These are phyloP conservation scores for Ogataea methanolica DNA, from an alignment of 805 yeast genomes.

Conservation along the genomic window DNA sequence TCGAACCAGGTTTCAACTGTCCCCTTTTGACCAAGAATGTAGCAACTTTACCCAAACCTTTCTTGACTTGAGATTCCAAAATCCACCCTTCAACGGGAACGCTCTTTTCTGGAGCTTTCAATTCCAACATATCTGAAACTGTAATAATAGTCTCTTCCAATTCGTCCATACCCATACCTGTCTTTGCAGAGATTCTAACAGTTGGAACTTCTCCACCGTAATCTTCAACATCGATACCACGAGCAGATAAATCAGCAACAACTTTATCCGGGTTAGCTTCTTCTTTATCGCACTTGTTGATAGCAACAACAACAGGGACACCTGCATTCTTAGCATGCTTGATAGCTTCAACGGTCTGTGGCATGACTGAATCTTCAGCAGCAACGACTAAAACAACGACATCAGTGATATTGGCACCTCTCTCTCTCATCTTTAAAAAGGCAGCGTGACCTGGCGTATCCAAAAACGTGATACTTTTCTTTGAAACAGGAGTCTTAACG, in stretches of 20 bases:
- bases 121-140: constrained; percentile 76
- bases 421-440: constrained; percentile 89
- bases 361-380: constrained; percentile 97
- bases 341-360: constrained; percentile 94
- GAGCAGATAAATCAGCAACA: constrained; percentile 65
- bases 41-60: constrained; percentile 81
- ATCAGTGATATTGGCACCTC: constrained; percentile 95
- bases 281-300: constrained; percentile 85
- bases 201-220: constrained; percentile 95
- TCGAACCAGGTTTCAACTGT: constrained; percentile 58
- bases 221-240: constrained; percentile 83
- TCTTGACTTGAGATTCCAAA: constrained; percentile 76
- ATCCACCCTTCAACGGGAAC: constrained; percentile 79
- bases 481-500: constrained; percentile 70
- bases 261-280: constrained; percentile 74
- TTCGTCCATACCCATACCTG: constrained; percentile 86
- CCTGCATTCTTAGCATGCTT: constrained; percentile 82
- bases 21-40: constrained; percentile 84
- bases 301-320: constrained; percentile 84
- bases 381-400: constrained; percentile 91
- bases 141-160: constrained; percentile 86
- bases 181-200: constrained; percentile 80
- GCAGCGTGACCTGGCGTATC: constrained; percentile 99
- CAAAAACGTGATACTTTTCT: constrained; percentile 76
- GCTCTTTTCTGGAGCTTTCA: constrained; percentile 54